These are phyloP conservation scores for Cronartium ribicola DNA, from an alignment of 1,284 basidiomycete genomes.

Conservation along the genomic window DNA sequence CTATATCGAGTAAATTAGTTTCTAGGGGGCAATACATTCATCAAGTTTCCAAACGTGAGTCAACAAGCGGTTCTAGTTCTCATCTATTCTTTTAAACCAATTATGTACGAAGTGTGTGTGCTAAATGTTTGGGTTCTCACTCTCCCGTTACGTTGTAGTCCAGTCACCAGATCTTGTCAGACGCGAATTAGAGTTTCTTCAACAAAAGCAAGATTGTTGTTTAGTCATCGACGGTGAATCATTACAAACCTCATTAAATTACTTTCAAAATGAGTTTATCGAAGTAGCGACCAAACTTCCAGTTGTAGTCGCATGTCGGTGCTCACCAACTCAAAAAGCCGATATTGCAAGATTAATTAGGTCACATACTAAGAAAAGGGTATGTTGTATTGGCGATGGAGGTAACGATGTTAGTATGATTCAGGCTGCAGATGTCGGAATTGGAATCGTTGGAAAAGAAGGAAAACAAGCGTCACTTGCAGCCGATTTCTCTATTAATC, in stretches of 20 bases:
- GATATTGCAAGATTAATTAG: constrained; percentile 92
- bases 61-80: not conserved
- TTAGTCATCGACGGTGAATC: constrained; percentile 99
- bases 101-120: not conserved
- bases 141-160: constrained; percentile 57
- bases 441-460: constrained; percentile 98
- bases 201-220: constrained; percentile 92
- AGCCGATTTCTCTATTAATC: constrained; percentile 94
- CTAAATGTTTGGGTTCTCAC: not conserved
- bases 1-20: constrained; percentile 93
- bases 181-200: constrained; percentile 88
- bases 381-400: constrained; percentile 95
- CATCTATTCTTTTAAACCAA: not conserved
- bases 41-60: constrained; percentile 79
- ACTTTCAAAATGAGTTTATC: constrained; percentile 90
- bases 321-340: constrained; percentile 97
- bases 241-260: constrained; percentile 81
- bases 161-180: constrained; percentile 74
- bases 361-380: constrained; percentile 80
- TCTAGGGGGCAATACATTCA: constrained; percentile 96
- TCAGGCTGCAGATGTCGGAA: constrained; percentile 85
- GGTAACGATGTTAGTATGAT: constrained; percentile 97
- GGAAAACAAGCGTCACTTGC: constrained; percentile 96
- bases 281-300: constrained; percentile 92
- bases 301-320: constrained; percentile 93